These are phyloP conservation scores for Carex pumila DNA, from an alignment of 176 grass and related monocot species.

Conservation along the genomic window DNA sequence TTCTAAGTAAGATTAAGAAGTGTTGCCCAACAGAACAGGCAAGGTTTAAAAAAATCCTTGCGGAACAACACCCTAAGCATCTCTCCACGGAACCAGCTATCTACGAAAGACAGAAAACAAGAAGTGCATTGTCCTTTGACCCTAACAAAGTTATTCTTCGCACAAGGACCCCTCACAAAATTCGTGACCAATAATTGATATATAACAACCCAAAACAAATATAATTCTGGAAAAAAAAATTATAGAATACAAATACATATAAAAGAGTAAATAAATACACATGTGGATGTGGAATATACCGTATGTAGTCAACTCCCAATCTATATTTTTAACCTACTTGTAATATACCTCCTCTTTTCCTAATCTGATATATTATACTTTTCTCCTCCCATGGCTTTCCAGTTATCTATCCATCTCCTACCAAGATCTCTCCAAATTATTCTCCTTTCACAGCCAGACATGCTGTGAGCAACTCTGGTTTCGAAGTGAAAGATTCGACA, in stretches of 20 bases:
- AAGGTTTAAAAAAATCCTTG: no score
- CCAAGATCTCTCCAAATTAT: background rate
- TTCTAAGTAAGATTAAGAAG: no score
- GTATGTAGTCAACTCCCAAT: background rate
- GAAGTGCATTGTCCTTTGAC: background rate
- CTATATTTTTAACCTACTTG: background rate
- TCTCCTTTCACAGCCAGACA: constrained; percentile 22
- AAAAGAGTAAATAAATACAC: background rate
- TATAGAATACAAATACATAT: background rate
- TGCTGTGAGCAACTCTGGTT: constrained; percentile 43
- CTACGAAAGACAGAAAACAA: background rate
- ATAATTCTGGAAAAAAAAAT: background rate
- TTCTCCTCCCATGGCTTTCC: background rate
- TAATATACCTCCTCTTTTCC: background rate
- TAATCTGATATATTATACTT: background rate
- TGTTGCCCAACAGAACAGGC: no score
- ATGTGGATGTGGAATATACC: background rate
- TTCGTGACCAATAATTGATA: background rate
- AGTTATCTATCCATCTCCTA: background rate
- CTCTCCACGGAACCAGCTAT: background rate
- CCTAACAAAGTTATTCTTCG: background rate
- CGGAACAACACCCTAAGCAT: background rate
- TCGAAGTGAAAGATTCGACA: constrained; percentile 33
- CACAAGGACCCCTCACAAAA: background rate
- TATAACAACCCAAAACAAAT: background rate